These are phyloP conservation scores for Globisporangium heterothallicum DNA, from an alignment of 352 stramenopile species.

Conservation along the genomic window DNA sequence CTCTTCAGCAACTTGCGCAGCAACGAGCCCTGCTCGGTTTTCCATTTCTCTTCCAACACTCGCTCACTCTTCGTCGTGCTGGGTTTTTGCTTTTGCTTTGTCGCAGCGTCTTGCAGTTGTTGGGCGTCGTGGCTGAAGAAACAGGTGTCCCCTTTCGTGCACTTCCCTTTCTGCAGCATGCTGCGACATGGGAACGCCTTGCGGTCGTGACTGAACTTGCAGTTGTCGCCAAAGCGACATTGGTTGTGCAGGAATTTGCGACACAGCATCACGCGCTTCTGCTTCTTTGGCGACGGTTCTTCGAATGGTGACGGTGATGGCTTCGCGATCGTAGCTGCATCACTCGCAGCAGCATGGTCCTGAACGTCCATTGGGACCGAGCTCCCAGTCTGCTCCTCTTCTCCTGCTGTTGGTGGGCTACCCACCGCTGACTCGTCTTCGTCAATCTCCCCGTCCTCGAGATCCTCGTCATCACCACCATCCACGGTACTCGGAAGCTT, in stretches of 20 bases:
- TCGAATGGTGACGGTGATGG: constrained; percentile 5
- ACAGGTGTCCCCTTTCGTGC: constrained; percentile 50
- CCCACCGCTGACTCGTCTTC: constrained; percentile 15
- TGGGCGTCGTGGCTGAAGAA: constrained; percentile 54
- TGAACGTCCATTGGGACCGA: constrained; percentile 5
- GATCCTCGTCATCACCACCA: constrained; percentile 17
- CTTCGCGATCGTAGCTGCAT: constrained; percentile 13
- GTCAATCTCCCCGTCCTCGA: constrained; percentile 63
- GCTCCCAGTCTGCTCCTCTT: constrained; percentile 19
- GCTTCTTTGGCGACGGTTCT: constrained; percentile 34
- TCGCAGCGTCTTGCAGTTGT: constrained; percentile 21
- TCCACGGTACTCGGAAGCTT: constrained; percentile 33
- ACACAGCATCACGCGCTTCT: constrained; percentile 44
- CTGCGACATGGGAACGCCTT: constrained; percentile 51
- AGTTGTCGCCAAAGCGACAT: constrained; percentile 55
- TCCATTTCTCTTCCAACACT: constrained; percentile 51
- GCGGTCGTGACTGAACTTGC: constrained; percentile 67
- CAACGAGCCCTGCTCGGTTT: constrained; percentile 57
- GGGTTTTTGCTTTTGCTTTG: constrained; percentile 17
- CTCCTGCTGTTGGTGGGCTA: constrained; percentile 18
- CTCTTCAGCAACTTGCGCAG: constrained; percentile 71
- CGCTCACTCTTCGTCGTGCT: constrained; percentile 20
- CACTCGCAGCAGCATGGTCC: constrained; percentile 1
- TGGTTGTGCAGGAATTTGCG: constrained; percentile 63
- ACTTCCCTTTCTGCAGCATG: constrained; percentile 52